A percentile compares a stretch with the other conserved stretches of the same genome.
Conservation (phyloP, 345 rosid species). For the Garcia nutans region DNA sequence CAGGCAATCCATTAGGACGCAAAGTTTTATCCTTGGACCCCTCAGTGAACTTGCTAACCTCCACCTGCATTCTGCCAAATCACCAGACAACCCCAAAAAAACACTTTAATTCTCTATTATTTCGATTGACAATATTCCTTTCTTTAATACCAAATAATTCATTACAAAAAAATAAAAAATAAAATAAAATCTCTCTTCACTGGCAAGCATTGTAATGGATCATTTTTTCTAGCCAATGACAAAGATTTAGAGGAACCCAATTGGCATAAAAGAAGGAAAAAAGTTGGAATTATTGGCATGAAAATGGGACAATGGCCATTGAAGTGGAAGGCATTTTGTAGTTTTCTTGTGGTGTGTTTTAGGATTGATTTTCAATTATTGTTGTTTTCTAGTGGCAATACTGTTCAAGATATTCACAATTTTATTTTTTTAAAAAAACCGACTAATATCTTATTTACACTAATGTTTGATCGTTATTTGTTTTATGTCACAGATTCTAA, state of each 20-base stretch:
- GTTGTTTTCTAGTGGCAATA: background rate
- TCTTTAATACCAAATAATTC: background rate
- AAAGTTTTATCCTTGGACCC: constrained; percentile 74
- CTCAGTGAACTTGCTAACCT: constrained; percentile 93
- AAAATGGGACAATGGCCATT: background rate
- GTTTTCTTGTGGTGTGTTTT: constrained; percentile 9
- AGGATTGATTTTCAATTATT: background rate
- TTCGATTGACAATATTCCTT: background rate
- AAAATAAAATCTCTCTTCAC: too few relatives aligned
- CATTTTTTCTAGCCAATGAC: background rate
- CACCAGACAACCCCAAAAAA: constrained; percentile 4
- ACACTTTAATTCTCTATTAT: background rate
- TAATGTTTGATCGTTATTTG: too few relatives aligned
- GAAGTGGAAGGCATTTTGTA: background rate
- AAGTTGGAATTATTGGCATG: background rate
- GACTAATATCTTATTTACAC: too few relatives aligned
- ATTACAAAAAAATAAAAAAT: background rate
- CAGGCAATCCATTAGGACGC: constrained; percentile 95
- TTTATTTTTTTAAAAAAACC: too few relatives aligned
- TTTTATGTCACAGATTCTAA: too few relatives aligned
- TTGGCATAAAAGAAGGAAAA: background rate
- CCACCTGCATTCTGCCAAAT: constrained; percentile 86
- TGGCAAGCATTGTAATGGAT: too few relatives aligned
- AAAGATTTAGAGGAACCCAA: background rate
- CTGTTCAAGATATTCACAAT: too few relatives aligned